Evolutionary conservation across 345 rosid genomes (phyloP).

Genomic region (Cardamine resedifolia): DNA sequence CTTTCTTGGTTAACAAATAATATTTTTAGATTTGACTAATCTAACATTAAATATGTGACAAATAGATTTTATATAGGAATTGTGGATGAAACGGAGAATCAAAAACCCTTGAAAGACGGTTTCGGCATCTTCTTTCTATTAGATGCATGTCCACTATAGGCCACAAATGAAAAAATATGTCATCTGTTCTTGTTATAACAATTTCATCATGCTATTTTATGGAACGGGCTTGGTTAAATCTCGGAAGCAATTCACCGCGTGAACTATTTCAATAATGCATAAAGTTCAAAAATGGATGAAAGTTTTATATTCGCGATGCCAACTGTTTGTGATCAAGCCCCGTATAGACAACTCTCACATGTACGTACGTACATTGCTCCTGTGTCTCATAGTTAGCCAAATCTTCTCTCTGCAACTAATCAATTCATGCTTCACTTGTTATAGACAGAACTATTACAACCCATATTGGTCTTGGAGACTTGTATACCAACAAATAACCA

Average conservation of each 20-base stretch:
- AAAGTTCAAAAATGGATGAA: not conserved
- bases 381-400: not conserved
- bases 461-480: not conserved
- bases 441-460: not conserved
- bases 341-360: not conserved
- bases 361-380: conserved; percentile 1
- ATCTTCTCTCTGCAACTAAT: not conserved
- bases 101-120: not conserved
- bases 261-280: not conserved
- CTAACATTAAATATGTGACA: not conserved
- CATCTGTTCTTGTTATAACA: not conserved
- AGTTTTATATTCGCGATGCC: not conserved
- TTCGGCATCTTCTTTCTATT: not conserved
- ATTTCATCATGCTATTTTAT: not conserved
- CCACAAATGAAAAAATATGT: not conserved
- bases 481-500: not conserved
- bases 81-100: not conserved
- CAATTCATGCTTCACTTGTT: not conserved
- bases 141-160: not conserved
- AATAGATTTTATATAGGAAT: not conserved
- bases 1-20: not conserved
- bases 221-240: not conserved
- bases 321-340: not conserved
- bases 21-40: conserved; percentile 4
- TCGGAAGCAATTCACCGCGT: not conserved